phyloP scores from a whole-genome alignment of 176 grass and related monocot genomes.

The Oryza glaberrima region DNA sequence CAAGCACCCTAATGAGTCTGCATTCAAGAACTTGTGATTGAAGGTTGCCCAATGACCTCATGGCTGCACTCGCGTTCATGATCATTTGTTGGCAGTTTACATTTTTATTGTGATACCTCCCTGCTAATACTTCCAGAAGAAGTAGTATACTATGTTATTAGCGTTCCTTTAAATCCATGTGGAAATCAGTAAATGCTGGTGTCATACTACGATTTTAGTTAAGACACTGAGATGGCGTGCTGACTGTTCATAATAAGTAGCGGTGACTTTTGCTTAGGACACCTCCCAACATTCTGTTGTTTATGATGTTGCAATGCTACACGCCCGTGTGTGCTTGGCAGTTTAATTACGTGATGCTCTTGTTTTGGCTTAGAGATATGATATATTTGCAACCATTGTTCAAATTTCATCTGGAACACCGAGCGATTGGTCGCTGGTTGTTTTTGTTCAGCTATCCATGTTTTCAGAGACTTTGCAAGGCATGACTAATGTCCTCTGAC shows the following conservation, averaged over 20 bases:
- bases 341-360: background rate
- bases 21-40: slow-evolving; percentile 92
- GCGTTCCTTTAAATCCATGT: slow-evolving; percentile 15
- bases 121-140: slow-evolving; percentile 33
- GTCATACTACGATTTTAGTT: background rate
- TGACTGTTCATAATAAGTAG: slow-evolving; percentile 38
- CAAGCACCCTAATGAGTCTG: slow-evolving; percentile 60
- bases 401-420: background rate
- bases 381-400: background rate
- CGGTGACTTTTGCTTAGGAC: background rate
- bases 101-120: background rate
- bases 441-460: background rate
- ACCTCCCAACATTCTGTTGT: background rate
- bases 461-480: background rate
- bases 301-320: background rate
- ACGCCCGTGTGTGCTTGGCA: background rate
- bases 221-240: background rate
- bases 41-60: background rate
- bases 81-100: background rate
- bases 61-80: background rate
- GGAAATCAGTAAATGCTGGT: background rate
- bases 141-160: background rate
- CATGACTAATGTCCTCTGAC: background rate
- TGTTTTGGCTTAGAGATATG: background rate
- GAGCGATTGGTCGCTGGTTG: background rate